Base-by-base conservation (phyloP, 805 yeast species). In the Nakazawaea wyomingensis region DNA sequence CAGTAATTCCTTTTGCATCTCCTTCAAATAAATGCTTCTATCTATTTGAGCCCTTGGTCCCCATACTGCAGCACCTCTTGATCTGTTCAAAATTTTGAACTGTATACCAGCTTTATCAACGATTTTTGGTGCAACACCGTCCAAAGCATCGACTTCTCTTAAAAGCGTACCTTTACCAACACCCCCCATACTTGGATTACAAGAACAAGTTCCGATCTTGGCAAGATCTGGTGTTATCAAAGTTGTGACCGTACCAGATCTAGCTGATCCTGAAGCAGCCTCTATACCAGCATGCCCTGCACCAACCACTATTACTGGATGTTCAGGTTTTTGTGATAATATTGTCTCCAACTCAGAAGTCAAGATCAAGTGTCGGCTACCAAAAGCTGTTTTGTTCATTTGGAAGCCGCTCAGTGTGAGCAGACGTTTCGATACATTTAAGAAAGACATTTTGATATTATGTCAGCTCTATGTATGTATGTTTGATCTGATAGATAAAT, bases 241-340 rank as follows among this genome's bases (percentile, higher is more conserved):
- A 2, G 81, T 66, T 0, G 96, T 83, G 3, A 56, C 48, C 1
- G 82, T 74, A 0, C 97, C 97, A 1, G 85, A 57, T 48, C 99
- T 70, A 1, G 98, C 96, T 1, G 96, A 71, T 0, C 91, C 98
- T 0, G 96, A 72, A 2, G 96, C 93, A 0, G 99, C 99, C 62
- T 93, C 99, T 52, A 96, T 82, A 10, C 99, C 99, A 28, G 99
- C 99, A 66, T 93, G 99, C 0, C 99, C 99, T 10, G 95, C 99
- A 4, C 99, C 99, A 17, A 93, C 78, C 4, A 93, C 91, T 1
- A 91, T 73, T 0, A 89, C 96, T 0, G 89, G 91, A 37, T 64
- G 68, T 10, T 53, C 47, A 1, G 62, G 61, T 17, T 65, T 55
- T 5, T 45, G 42, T 3, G 52, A 47, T 13, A 74, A 55, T 18